Evolutionary conservation across 768 basidiomycete species (phyloP).

Genomic region (Coprinopsis marcescibilis): DNA sequence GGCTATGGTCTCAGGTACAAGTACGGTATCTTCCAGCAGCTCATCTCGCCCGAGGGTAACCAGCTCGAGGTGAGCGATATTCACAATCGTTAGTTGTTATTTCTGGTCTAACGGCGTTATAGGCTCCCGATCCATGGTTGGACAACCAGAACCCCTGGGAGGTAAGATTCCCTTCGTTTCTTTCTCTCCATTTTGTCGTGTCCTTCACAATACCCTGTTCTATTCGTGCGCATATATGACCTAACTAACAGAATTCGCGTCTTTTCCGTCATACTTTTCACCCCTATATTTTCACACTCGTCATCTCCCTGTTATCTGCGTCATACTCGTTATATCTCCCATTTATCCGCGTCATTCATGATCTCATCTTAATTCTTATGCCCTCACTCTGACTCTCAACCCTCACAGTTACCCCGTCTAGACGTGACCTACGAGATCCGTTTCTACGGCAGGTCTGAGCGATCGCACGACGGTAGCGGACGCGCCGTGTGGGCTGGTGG

Average conservation of each 20-base stretch:
- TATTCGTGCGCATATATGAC: constrained; percentile 1
- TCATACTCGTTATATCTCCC: no score
- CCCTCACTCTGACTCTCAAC: no score
- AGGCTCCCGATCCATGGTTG: constrained; percentile 89
- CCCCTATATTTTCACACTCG: no score
- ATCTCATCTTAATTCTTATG: background rate
- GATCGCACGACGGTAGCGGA: constrained; percentile 50
- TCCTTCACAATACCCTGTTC: background rate
- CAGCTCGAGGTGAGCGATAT: constrained; percentile 56
- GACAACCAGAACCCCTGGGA: constrained; percentile 88
- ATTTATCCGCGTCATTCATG: constrained; percentile 1
- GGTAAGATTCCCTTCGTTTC: constrained; percentile 16
- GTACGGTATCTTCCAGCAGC: constrained; percentile 94
- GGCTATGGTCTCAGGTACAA: constrained; percentile 92
- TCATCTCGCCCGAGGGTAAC: constrained; percentile 78
- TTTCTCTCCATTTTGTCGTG: background rate
- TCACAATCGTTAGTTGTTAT: background rate
- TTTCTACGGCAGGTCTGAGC: constrained; percentile 83
- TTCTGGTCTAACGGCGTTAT: no score
- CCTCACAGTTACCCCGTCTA: constrained; percentile 54
- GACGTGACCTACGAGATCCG: constrained; percentile 84
- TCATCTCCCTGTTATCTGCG: no score
- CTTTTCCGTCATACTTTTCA: no score
- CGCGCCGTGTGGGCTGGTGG: constrained; percentile 81
- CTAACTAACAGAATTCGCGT: no score